Base-by-base conservation (phyloP, 2,329 filamentous ascomycete genomes). In the Proliferodiscus dingleyae region DNA sequence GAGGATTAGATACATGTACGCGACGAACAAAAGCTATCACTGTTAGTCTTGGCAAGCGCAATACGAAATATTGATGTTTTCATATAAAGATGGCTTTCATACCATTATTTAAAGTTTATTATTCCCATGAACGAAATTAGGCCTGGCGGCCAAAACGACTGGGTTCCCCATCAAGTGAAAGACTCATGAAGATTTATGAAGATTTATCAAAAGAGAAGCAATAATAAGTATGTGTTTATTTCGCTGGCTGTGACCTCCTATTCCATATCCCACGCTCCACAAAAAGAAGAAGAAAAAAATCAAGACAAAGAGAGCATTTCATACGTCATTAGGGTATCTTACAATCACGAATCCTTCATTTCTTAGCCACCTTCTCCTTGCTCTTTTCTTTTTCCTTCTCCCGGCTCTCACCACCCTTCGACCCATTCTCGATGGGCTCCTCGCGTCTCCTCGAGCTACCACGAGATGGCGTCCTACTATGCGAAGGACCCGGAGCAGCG, bases 401-500 rank as follows among this genome's bases (percentile, higher is more conserved):
- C 23, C 34, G 2, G 39, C 39, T n/a, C 37, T 41, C 46, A 37
- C 37, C 21, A 44, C 41, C 18, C 41, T 24, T 21, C 29, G 24
- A 18, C 32, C 40, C 15, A 28, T 39, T n/a, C 39, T 28, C 26
- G 26, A 28, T 24, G 22, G 41, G 46, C 16, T 48, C 47, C 16
- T 33, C 26, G 32, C 24, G 43, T 34, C 5, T 24, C 18, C 13
- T 41, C 41, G n/a, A 21, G n/a, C n/a, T n/a, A 32, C 22, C 45
- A 42, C 32, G 45, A 43, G 36, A 22, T 26, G 37, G 13, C 32
- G 38, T 33, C 5, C 33, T 41, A 11, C 19, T 39, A 38, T 34
- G 32, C 18, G 32, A 16, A 15, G 34, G 18, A 6, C 34, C 34
- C n/a, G 41, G 37, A 2, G 33, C 46, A 13, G 36, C 46, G 11